These are phyloP conservation scores for Lotus japonicus DNA, from an alignment of 306 rosid genomes.

Conservation along the genomic window DNA sequence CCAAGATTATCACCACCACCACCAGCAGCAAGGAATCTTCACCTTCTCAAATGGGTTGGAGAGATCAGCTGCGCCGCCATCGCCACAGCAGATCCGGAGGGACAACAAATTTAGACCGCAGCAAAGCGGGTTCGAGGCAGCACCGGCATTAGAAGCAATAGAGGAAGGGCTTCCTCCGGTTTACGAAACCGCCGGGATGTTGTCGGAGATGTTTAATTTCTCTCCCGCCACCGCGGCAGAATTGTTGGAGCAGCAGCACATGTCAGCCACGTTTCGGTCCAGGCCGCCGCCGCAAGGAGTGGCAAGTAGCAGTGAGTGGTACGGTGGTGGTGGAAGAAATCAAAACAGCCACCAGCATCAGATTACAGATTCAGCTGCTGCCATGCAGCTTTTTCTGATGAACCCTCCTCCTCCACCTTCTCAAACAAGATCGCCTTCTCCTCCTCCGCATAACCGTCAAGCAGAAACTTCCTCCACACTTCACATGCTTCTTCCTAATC, in stretches of 20 bases:
- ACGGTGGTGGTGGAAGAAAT: slow-evolving; percentile 40
- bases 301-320: slow-evolving; percentile 46
- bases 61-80: slow-evolving; percentile 37
- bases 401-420: slow-evolving; percentile 37
- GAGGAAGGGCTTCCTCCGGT: slow-evolving; percentile 57
- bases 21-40: slow-evolving; percentile 56
- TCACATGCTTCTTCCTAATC: slow-evolving; percentile 73
- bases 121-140: slow-evolving; percentile 44
- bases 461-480: slow-evolving; percentile 39
- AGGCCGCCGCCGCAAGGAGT: slow-evolving; percentile 13
- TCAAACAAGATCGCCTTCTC: slow-evolving; percentile 58
- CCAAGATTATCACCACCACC: slow-evolving; percentile 51
- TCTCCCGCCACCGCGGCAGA: slow-evolving; percentile 37
- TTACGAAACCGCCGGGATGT: slow-evolving; percentile 73
- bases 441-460: slow-evolving; percentile 9
- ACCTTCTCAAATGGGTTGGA: slow-evolving; percentile 77
- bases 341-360: slow-evolving; percentile 8
- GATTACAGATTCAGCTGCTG: slow-evolving; percentile 86
- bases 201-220: slow-evolving; percentile 90
- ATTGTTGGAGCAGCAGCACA: slow-evolving; percentile 45
- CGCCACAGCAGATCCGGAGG: slow-evolving; percentile 72
- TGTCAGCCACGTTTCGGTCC: no score
- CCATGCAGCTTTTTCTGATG: slow-evolving; percentile 96
- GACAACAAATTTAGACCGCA: slow-evolving; percentile 61
- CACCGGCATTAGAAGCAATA: slow-evolving; percentile 52